Base-by-base conservation (phyloP, 225 moss, liverwort and hornwort genomes). In the Marchantia paleacea region DNA sequence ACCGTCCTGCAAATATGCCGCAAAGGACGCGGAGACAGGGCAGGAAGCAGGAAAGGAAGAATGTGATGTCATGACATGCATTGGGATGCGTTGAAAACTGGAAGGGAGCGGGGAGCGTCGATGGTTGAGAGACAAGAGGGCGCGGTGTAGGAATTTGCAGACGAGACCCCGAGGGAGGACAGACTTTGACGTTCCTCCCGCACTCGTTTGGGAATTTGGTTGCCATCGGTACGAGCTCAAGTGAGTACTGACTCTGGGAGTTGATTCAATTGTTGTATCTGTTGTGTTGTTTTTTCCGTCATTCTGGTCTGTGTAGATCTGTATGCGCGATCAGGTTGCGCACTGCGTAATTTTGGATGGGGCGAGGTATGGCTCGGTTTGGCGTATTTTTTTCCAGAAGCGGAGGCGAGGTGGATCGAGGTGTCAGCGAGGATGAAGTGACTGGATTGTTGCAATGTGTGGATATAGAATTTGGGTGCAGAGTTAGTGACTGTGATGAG, bases 161-260 rank as follows among this genome's bases (percentile, higher is more conserved):
- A 60, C 30, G 64, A 60, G 18, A n/a, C n/a, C n/a, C n/a, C n/a
- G n/a, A n/a, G n/a, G n/a, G n/a, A n/a, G n/a, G n/a, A n/a, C n/a
- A n/a, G n/a, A 76, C 25, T 11, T 60, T 47, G 39, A 60, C 10
- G 7, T 18, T 57, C 16, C 75, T 60, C 30, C 75, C 31, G 58
- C 60, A 20, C 31, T 22, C 22, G 75, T 4, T 55, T 25, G 29
- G 29, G 15, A 29, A 54, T 55, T 55, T 39, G 10, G 7, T 58
- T 48, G 58, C 60, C 60, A 60, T 55, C 60, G 58, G 75, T 39
- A 76, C 55, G 55, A 76, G 57, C 58, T 60, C 0, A 58, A 76
- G 75, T 76, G 60, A 39, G 57, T 39, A 8, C 30, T 28, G 8
- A 16, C 1, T 76, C 28, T 25, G 14, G n/a, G 3, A 24, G 18